These are phyloP conservation scores for Cryphonectria naterciae DNA, from an alignment of 2,329 filamentous ascomycete genomes.

Conservation along the genomic window DNA sequence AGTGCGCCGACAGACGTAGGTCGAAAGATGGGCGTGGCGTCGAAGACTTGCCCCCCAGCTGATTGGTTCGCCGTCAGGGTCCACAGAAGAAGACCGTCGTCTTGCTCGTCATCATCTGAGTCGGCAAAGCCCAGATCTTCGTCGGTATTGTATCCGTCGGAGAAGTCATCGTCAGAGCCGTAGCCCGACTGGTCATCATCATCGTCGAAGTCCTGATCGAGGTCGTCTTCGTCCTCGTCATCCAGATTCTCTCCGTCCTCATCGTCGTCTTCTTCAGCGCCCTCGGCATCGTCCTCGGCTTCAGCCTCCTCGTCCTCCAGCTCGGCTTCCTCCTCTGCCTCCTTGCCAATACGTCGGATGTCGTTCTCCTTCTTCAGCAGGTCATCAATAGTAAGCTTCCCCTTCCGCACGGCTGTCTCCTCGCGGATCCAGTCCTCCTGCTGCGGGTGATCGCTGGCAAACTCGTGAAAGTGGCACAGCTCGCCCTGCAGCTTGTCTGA, in stretches of 20 bases:
- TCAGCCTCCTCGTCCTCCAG: conserved; percentile 71
- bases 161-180: conserved; percentile 58
- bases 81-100: conserved; percentile 69
- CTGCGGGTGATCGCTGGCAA: conserved; percentile 78
- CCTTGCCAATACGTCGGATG: conserved; percentile 82
- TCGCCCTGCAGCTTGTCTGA: conserved; percentile 57
- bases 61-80: conserved; percentile 36
- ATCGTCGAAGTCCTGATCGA: conserved; percentile 50
- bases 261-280: conserved; percentile 49
- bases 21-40: conserved; percentile 42
- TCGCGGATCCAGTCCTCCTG: conserved; percentile 90
- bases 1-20: conserved; percentile 48
- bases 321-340: conserved; percentile 87
- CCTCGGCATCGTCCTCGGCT: conserved; percentile 44
- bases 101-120: conserved; percentile 69
- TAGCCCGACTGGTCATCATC: conserved; percentile 66
- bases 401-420: conserved; percentile 64
- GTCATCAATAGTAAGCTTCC: conserved; percentile 84
- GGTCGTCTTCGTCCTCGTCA: conserved; percentile 52
- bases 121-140: conserved; percentile 71
- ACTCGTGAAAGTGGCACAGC: conserved; percentile 80
- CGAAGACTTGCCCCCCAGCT: conserved; percentile 47
- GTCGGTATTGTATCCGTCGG: conserved; percentile 74
- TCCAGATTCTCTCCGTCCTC: conserved; percentile 54
- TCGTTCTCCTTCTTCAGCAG: conserved; percentile 88